Evolutionary conservation across 768 basidiomycete genomes (phyloP), one percentile per base, ranked within the genome.

Genomic region (Podaxis pistillaris): DNA sequence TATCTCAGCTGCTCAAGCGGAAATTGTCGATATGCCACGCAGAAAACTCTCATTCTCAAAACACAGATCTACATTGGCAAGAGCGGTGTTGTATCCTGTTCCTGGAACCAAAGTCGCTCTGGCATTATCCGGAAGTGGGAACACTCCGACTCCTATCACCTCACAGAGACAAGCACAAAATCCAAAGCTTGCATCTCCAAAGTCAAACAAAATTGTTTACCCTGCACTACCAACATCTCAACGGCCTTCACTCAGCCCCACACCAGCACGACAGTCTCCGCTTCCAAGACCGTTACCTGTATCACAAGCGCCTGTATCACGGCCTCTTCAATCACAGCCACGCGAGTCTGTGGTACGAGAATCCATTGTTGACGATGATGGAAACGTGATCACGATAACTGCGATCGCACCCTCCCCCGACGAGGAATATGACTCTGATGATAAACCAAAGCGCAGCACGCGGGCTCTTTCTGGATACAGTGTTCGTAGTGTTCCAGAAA

Each of bases 401-500:
- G 53, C 60, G 8, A 49, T 62, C 44, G 50, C 58, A 40, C 44
- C 60, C 7, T 41, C 60, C 41, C 8, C 36, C 5, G 60, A 61
- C 5, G 52, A 44, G 22, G 60, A 47, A 5, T 30, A 47, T 11
- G 40, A 56, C 4, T 46, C 40, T 22, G 50, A 33, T 58, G 41
- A 11, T 12, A 37, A 24, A 52, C 28, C 52, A 15, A 62, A 30
- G n/a, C 60, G 30, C 9, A 19, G 24, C 19, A 56, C 54, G 7
- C 30, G 70, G n/a, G 58, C 65, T 41, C 65, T 68, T 44, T 72
- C 70, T 4, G 65, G 67, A 46, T 63, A 66, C 41, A 72, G 72
- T 66, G 70, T 74, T 63, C 70, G 72, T n/a, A 72, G 73, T 33
- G 77, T 79, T 37, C 68, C 71, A 2, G 81, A 84, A 62, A 78